Conservation (phyloP, 2,329 filamentous ascomycete genomes). For the Trichoderma arundinaceum region DNA sequence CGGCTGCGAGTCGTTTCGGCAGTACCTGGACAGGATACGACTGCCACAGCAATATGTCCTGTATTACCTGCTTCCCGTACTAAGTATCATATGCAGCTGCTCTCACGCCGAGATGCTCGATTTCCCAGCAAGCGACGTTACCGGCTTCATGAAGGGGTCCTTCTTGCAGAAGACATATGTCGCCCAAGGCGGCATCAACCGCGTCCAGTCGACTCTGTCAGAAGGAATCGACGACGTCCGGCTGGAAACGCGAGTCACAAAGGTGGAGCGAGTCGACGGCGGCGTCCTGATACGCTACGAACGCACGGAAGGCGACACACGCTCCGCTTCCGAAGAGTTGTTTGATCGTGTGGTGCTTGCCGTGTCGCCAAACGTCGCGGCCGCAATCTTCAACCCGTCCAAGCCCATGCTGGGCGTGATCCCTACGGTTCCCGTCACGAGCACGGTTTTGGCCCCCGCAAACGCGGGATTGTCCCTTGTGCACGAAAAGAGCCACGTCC, state of each 20-base stretch:
- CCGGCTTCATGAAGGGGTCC: constrained; percentile 52
- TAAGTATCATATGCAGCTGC: constrained; percentile 62
- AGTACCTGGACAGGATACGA: constrained; percentile 57
- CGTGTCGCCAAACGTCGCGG: constrained; percentile 60
- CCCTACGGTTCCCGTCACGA: constrained; percentile 56
- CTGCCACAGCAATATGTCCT: constrained; percentile 54
- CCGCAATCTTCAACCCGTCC: constrained; percentile 54
- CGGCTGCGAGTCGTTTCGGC: constrained; percentile 51
- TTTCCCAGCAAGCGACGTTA: constrained; percentile 60
- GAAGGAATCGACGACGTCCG: constrained; percentile 48
- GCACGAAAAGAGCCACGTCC: constrained; percentile 36
- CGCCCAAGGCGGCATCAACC: constrained; percentile 55
- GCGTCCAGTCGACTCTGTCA: constrained; percentile 55
- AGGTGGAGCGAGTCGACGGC: constrained; percentile 39
- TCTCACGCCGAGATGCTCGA: constrained; percentile 55
- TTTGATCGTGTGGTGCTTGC: constrained; percentile 62
- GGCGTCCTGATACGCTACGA: constrained; percentile 1
- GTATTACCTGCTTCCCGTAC: constrained; percentile 59
- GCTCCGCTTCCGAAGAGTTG: constrained; percentile 38
- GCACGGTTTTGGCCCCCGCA: constrained; percentile 47
- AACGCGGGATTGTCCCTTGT: constrained; percentile 36
- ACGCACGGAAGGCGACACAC: not conserved
- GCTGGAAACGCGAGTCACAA: constrained; percentile 47
- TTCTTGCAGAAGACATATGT: constrained; percentile 57
- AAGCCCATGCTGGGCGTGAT: constrained; percentile 47